Conservation (phyloP, 805 yeast species). For the Spathaspora passalidarum region DNA sequence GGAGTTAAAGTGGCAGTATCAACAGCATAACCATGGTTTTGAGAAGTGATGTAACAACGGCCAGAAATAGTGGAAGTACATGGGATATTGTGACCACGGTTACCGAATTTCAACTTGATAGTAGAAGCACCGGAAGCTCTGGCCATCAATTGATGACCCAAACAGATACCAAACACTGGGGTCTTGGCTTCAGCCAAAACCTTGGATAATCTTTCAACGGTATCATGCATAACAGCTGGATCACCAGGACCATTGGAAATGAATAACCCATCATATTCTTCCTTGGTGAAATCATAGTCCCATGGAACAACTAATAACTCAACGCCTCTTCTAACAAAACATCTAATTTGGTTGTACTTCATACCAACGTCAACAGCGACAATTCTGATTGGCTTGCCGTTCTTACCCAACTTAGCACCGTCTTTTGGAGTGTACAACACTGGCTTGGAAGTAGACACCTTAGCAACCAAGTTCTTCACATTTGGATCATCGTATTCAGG, state of each 20-base stretch:
- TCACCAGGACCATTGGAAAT: slow-evolving; percentile 99
- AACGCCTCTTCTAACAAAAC: slow-evolving; percentile 94
- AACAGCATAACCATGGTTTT: slow-evolving; percentile 98
- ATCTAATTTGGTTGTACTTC: slow-evolving; percentile 96
- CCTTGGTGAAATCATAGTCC: slow-evolving; percentile 80
- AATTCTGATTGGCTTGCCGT: slow-evolving; percentile 78
- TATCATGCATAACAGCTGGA: slow-evolving; percentile 77
- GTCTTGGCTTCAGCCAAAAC: slow-evolving; percentile 66
- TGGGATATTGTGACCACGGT: slow-evolving; percentile 99
- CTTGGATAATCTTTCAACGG: slow-evolving; percentile 56
- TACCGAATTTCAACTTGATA: slow-evolving; percentile 90
- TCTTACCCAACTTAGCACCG: slow-evolving; percentile 49
- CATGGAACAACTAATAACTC: slow-evolving; percentile 95
- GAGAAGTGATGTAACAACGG: slow-evolving; percentile 96
- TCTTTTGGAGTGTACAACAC: slow-evolving; percentile 70
- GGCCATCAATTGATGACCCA: slow-evolving; percentile 96
- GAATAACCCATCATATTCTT: slow-evolving; percentile 91
- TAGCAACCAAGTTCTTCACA: slow-evolving; percentile 83
- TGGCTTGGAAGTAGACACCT: slow-evolving; percentile 79
- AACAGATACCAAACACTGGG: slow-evolving; percentile 96
- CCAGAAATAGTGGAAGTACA: slow-evolving; percentile 88
- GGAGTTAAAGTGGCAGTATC: slow-evolving; percentile 68
- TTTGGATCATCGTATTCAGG: slow-evolving; percentile 96
- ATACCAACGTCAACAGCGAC: slow-evolving; percentile 96
- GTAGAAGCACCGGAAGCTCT: slow-evolving; percentile 95